Base-by-base conservation (phyloP, 2,329 filamentous ascomycete species). In the Venturia carpophila region DNA sequence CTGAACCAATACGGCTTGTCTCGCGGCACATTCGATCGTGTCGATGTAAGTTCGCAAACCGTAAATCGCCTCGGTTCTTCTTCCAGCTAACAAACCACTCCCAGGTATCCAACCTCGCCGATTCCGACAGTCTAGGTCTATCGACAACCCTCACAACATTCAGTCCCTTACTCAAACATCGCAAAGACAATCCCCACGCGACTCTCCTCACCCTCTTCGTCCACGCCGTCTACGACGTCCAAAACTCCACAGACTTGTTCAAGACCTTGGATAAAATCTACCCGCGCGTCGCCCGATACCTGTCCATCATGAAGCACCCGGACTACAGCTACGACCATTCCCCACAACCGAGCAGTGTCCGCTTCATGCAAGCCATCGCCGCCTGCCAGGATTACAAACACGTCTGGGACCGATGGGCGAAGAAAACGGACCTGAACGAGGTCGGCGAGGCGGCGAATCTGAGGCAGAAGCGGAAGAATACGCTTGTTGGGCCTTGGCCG, bases 191-290 rank as follows among this genome's bases (percentile, higher is more conserved):
- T 65, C 72, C 74, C 0, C 70, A 77, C 37, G 78, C 78, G 1
- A 77, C 76, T 0, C 69, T 80, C 0, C 65, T 81, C n/a, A 73
- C 74, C 11, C 71, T 79, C 0, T 80, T 78, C 71, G 68, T 77
- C 61, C 78, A 78, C 66, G 76, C 75, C 1, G 67, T 75, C 24
- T 13, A 58, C 2, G 68, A 69, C 63, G 60, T 37, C 1, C 69
- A 75, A 45, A 68, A 21, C 34, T 47, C 58, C 5, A 68, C 58
- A 9, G 34, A 55, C 5, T 9, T 49, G 34, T 45, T 65, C 49
- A 58, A 52, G 60, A 11, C 34, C 42, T 37, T 58, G 27, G n/a
- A 2, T 43, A 61, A 17, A 41, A 49, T n/a, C 27, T 39, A n/a
- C n/a, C 19, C 5, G 30, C 10, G n/a, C 17, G 60, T 27, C 52